Evolutionary conservation across 2,329 filamentous ascomycete species (phyloP).

Genomic region (Ceratocystis destructans): DNA sequence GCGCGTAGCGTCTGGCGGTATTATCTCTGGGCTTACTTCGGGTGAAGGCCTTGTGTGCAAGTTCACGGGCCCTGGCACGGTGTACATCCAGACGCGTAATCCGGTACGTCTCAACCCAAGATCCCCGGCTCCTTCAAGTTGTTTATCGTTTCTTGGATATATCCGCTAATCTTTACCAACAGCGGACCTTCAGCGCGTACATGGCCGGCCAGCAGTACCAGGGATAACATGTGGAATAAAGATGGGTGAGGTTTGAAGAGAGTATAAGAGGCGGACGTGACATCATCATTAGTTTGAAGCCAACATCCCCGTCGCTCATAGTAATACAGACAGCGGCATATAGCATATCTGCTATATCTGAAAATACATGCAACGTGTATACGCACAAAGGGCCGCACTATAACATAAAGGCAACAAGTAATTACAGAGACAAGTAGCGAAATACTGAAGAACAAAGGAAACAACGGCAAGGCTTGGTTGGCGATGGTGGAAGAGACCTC

Average conservation of each 20-base stretch:
- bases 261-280: not conserved
- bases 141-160: not conserved
- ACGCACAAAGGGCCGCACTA: not conserved
- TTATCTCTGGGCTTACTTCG: conserved; percentile 73
- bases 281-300: not conserved
- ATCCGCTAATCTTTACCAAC: not conserved
- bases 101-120: conserved; percentile 36
- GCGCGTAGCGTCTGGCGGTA: conserved; percentile 75
- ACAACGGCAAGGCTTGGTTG: no score
- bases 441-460: not conserved
- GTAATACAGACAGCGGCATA: not conserved
- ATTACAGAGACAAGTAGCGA: not conserved
- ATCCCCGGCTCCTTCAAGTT: not conserved
- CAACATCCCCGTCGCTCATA: not conserved
- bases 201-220: conserved; percentile 35
- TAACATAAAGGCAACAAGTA: not conserved
- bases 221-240: conserved; percentile 12
- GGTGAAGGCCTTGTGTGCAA: conserved; percentile 88
- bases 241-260: not conserved
- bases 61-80: conserved; percentile 78
- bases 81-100: conserved; percentile 89
- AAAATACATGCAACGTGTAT: not conserved
- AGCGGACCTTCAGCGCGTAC: conserved; percentile 41
- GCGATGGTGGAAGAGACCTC: no score
- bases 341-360: not conserved